These are phyloP conservation scores for Boechera divaricarpa DNA, from an alignment of 345 rosid genomes.

Conservation along the genomic window DNA sequence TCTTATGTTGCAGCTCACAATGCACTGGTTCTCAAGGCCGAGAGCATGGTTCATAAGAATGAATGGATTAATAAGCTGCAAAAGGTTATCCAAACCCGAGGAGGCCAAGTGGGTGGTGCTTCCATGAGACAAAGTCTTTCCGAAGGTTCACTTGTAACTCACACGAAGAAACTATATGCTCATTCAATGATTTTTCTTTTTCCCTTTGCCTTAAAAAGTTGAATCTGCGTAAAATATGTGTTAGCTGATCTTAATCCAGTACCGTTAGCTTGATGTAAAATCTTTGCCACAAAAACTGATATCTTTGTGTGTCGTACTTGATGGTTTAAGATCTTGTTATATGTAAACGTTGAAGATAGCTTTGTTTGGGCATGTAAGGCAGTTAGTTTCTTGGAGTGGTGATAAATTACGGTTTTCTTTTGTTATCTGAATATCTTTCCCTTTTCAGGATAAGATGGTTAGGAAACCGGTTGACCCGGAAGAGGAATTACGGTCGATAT, in stretches of 20 bases:
- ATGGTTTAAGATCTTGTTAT: not conserved
- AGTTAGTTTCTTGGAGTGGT: conserved; percentile 14
- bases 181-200: not conserved
- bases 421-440: too few relatives aligned
- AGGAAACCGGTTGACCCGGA: too few relatives aligned
- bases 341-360: not conserved
- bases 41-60: conserved; percentile 81
- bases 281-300: too few relatives aligned
- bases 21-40: conserved; percentile 86
- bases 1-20: conserved; percentile 68
- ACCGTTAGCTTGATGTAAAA: too few relatives aligned
- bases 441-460: too few relatives aligned
- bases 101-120: conserved; percentile 62
- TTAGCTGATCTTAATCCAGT: too few relatives aligned
- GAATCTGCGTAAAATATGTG: too few relatives aligned
- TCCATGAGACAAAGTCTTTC: conserved; percentile 88
- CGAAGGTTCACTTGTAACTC: conserved; percentile 94
- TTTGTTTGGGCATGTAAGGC: conserved; percentile 6
- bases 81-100: conserved; percentile 68
- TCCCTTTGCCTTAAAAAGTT: too few relatives aligned
- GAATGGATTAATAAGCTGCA: conserved; percentile 84
- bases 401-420: conserved; percentile 22
- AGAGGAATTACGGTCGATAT: too few relatives aligned
- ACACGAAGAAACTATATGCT: conserved; percentile 5
- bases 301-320: not conserved